phyloP scores from a whole-genome alignment of 331 rosid genomes.

The Cydonia oblonga region DNA sequence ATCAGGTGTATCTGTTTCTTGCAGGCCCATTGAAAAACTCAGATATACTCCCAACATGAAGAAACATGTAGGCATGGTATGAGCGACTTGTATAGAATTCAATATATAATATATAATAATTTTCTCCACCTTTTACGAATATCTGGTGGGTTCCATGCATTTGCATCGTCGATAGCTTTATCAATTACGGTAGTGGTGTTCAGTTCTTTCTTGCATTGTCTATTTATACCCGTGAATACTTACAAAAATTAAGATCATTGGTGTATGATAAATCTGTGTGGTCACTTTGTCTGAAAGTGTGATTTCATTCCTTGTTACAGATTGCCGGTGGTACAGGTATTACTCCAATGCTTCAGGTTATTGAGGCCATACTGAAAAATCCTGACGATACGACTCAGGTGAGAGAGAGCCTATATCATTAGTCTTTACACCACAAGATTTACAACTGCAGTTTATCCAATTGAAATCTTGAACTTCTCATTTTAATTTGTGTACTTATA shows the following conservation, averaged over 20 bases:
- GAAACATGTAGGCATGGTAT: conserved; percentile 96
- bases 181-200: neutral
- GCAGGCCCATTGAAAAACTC: conserved; percentile 90
- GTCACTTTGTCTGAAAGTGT: neutral
- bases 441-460: neutral
- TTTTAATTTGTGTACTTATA: neutral
- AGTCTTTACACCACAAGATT: neutral
- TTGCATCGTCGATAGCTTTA: neutral
- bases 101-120: neutral
- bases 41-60: conserved; percentile 89
- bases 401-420: conserved; percentile 17
- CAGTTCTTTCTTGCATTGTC: neutral
- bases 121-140: neutral
- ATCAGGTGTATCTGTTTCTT: conserved; percentile 14
- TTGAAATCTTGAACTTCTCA: no score
- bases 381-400: conserved; percentile 85
- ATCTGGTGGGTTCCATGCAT: neutral
- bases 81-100: neutral
- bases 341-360: conserved; percentile 91
- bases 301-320: conserved; percentile 27
- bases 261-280: neutral
- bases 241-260: neutral
- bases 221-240: neutral
- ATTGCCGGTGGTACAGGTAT: conserved; percentile 89
- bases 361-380: conserved; percentile 84